Evolutionary conservation across 257 asterid species (phyloP).

Genomic region (Rubia yunnanensis): DNA sequence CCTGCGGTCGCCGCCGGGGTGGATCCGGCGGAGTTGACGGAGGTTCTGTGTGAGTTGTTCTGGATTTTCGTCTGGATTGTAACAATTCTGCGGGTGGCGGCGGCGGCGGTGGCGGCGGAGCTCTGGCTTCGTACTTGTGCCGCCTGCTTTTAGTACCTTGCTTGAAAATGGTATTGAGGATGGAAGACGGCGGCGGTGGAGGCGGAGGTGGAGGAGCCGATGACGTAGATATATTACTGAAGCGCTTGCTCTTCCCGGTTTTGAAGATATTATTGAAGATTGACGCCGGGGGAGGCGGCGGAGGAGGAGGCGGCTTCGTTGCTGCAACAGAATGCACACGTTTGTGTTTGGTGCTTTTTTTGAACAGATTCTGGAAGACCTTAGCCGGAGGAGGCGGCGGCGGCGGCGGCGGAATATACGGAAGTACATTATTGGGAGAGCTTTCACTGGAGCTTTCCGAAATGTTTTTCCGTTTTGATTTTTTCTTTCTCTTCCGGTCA

Average conservation of each 20-base stretch:
- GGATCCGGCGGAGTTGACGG: constrained; percentile 22
- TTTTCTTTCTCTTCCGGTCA: constrained; percentile 53
- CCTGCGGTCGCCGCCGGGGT: constrained; percentile 16
- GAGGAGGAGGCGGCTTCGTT: constrained; percentile 41
- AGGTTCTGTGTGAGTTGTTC: background rate
- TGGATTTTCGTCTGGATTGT: constrained; percentile 11
- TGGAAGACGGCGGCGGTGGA: constrained; percentile 57
- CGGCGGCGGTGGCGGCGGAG: constrained; percentile 26
- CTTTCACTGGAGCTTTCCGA: constrained; percentile 34
- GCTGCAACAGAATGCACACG: constrained; percentile 54
- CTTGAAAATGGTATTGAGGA: constrained; percentile 51
- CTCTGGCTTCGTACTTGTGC: constrained; percentile 23
- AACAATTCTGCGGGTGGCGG: constrained; percentile 9
- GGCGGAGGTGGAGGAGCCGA: constrained; percentile 30
- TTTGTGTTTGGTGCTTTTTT: constrained; percentile 50
- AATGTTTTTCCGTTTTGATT: constrained; percentile 32
- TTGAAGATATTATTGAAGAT: constrained; percentile 60
- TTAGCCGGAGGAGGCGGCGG: constrained; percentile 59
- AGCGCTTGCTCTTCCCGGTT: constrained; percentile 48
- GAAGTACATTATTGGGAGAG: constrained; percentile 27
- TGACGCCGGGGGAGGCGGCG: constrained; percentile 73
- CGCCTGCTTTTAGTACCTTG: constrained; percentile 52
- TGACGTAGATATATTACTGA: constrained; percentile 20
- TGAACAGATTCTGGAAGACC: constrained; percentile 54
- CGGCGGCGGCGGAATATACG: constrained; percentile 38